These are phyloP conservation scores for Aspergillus neotritici DNA, from an alignment of 2,329 filamentous ascomycete genomes.

Conservation along the genomic window DNA sequence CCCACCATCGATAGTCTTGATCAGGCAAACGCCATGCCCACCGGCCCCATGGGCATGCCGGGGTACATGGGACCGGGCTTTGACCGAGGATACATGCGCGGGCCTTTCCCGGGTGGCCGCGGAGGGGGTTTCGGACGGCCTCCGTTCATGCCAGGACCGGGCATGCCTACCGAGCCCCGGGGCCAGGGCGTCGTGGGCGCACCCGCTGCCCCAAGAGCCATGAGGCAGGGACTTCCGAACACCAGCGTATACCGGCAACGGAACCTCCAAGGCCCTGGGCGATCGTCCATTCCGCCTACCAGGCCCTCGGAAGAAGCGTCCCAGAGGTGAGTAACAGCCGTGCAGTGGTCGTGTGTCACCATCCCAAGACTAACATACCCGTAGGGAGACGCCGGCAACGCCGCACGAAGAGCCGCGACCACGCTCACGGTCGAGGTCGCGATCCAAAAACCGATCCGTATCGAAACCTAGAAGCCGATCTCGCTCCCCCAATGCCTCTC, in stretches of 20 bases:
- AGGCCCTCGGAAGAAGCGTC: slow-evolving; percentile 16
- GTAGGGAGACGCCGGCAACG: slow-evolving; percentile 22
- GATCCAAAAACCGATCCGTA: slow-evolving; percentile 20
- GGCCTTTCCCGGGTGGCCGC: slow-evolving; percentile 41
- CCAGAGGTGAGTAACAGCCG: slow-evolving; percentile 24
- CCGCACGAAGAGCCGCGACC: slow-evolving; percentile 33
- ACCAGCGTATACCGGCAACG: slow-evolving; percentile 64
- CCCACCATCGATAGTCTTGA: slow-evolving; percentile 30
- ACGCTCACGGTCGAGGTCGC: slow-evolving; percentile 25
- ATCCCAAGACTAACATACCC: slow-evolving; percentile 8
- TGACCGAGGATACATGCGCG: slow-evolving; percentile 40
- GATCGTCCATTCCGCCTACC: slow-evolving; percentile 18
- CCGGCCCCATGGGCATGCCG: slow-evolving; percentile 25
- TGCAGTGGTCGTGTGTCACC: background rate
- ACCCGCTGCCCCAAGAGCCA: slow-evolving; percentile 88
- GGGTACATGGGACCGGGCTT: slow-evolving; percentile 26
- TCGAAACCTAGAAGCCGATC: slow-evolving; percentile 28
- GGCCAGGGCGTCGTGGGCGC: slow-evolving; percentile 63
- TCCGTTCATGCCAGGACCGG: slow-evolving; percentile 24
- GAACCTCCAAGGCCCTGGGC: slow-evolving; percentile 41
- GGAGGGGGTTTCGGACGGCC: slow-evolving; percentile 29
- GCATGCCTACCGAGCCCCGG: slow-evolving; percentile 34
- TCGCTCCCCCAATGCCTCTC: slow-evolving; percentile 38
- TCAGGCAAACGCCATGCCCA: slow-evolving; percentile 24
- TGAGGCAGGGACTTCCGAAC: slow-evolving; percentile 83